Evolutionary conservation across 2,329 filamentous ascomycete species (phyloP), one percentile per base, ranked within the genome.

Genomic region (Colletotrichum scovillei): DNA sequence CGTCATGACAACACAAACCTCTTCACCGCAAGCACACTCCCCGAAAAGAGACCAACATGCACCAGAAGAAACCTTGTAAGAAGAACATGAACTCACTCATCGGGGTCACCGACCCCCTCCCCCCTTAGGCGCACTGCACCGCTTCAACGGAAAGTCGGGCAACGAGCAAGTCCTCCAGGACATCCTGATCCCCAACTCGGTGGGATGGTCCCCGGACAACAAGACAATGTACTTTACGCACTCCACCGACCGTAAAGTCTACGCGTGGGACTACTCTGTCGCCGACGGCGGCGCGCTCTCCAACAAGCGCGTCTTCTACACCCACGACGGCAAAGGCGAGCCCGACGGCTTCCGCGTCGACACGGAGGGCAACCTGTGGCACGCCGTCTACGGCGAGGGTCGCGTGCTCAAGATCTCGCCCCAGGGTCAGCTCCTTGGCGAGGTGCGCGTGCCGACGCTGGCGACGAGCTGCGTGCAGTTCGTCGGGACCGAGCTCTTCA

Each of bases 291-390:
- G 93, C 46, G 84, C 84, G n/a, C 86, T 94, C 66, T 89, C 88
- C 71, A 92, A 93, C 82, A 89, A 91, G 78, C 90, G 93, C 68
- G 85, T 92, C 49, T 95, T 95, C 83, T 96, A 95, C 84, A 85
- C 88, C 69, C 91, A 95, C 79, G 87, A 89, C 4, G 89, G 89
- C 1, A 81, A 88, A 30, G 92, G 92, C 60, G 90, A 91, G 75
- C 95, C 95, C 1, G 95, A 98, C 82, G 95, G 95, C 2, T 95
- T 96, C 83, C 92, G 92, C 75, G 89, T 97, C 78, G 95, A 98
- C 79, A 89, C 88, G 56, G 91, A 97, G 67, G 95, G 95, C n/a
- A 92, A 93, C 84, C 88, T 98, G 78, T 98, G 96, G 95, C 92
- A 93, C 74, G 94, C 94, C 8, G 87, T 97, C n/a, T 97, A 94